phyloP scores from a whole-genome alignment of 257 asterid genomes.

The Capsicum chinense region DNA sequence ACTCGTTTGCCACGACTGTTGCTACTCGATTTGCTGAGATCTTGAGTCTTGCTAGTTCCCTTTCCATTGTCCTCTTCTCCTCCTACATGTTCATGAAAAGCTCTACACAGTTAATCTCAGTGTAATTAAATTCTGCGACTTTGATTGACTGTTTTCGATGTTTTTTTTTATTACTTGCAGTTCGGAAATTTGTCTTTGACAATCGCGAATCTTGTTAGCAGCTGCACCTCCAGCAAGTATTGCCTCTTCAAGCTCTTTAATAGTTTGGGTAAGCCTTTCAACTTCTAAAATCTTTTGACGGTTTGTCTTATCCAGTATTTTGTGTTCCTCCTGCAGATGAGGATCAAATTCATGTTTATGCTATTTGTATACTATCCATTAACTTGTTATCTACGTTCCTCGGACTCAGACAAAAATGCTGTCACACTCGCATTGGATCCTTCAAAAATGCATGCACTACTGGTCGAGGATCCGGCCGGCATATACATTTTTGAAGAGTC shows the following conservation, averaged over 20 bases:
- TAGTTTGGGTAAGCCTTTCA: slow-evolving; percentile 82
- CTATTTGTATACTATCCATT: neutral
- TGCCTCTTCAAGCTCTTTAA: slow-evolving; percentile 84
- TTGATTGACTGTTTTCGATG: neutral
- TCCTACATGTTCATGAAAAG: slow-evolving; percentile 52
- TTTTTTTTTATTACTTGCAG: slow-evolving; percentile 50
- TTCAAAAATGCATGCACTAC: neutral
- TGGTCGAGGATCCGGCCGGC: neutral
- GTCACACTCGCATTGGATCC: neutral
- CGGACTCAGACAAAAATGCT: neutral
- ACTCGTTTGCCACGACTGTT: slow-evolving; percentile 80
- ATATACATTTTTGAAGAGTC: neutral
- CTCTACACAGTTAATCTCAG: neutral
- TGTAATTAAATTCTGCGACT: slow-evolving; percentile 5
- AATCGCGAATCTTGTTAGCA: slow-evolving; percentile 75
- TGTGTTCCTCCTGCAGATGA: slow-evolving; percentile 71
- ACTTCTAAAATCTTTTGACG: slow-evolving; percentile 81
- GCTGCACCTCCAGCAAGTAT: slow-evolving; percentile 85
- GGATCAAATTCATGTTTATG: slow-evolving; percentile 7
- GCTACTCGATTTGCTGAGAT: slow-evolving; percentile 86
- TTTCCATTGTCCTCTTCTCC: slow-evolving; percentile 82
- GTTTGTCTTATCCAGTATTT: slow-evolving; percentile 72
- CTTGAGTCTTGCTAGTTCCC: slow-evolving; percentile 85
- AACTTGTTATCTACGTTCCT: neutral
- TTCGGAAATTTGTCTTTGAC: slow-evolving; percentile 67